Base-by-base conservation (phyloP, 1,284 basidiomycete genomes). In the Vanrija sp. region DNA sequence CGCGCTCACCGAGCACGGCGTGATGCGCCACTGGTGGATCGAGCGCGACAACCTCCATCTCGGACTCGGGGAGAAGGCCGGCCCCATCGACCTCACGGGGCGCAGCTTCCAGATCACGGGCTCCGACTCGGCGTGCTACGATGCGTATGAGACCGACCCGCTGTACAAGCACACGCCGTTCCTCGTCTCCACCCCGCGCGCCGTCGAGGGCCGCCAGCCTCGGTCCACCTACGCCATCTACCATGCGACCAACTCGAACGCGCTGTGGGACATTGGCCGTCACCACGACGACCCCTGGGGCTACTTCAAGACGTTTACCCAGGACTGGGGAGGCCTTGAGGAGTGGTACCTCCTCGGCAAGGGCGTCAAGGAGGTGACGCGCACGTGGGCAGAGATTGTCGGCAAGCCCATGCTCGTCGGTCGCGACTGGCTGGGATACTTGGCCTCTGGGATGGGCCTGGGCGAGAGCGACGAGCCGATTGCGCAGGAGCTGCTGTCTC, bases 131-230 rank as follows among this genome's bases (percentile, higher is more conserved):
- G 75, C 75, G 1, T 64, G 66, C 36, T 78, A 78, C 63, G 76
- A 77, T 54, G 66, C 76, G 1, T 77, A 71, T 55, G 60, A 67
- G 35, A 65, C 72, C 16, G 77, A 78, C 54, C 77, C 77, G 47
- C 67, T 77, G 45, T 78, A 78, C 70, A 78, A 78, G 63, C 76
- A 78, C 55, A 76, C 75, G 0, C 77, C 77, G 0, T 78, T 73
- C 64, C 64, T 78, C 39, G 68, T 78, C 53, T 71, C 69, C 18
- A 45, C 66, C 1, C 69, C 69, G 4, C 56, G 54, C 25, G 49
- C 60, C 14, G 49, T 61, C 16, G 64, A 49, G 6, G 62, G 65
- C 20, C 53, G 63, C 43, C 55, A 61, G 0, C 53, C 57, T 6
- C 60, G 63, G 14, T 73, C 70, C 8, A 70, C 71, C 0, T 73